These are phyloP conservation scores for Murraya paniculata DNA, from an alignment of 345 rosid species.

Conservation along the genomic window DNA sequence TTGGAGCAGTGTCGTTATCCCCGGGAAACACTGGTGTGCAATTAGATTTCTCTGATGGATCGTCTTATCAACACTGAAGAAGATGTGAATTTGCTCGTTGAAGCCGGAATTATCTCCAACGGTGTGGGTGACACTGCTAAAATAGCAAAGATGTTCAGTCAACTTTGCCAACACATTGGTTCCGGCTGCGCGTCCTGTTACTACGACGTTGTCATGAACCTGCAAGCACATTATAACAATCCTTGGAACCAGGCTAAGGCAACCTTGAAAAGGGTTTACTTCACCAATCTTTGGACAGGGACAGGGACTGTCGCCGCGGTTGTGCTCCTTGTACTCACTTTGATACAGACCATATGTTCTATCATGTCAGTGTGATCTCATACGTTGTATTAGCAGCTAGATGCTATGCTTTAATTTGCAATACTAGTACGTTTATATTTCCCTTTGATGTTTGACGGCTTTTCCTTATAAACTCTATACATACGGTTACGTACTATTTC, in stretches of 20 bases:
- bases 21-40: constrained; percentile 2
- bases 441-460: no score
- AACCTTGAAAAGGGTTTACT: not conserved
- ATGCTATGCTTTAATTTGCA: not conserved
- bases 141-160: constrained; percentile 13
- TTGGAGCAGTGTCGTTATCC: constrained; percentile 16
- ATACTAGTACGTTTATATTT: not conserved
- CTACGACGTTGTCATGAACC: not conserved
- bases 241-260: constrained; percentile 3
- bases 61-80: not conserved
- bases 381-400: no score
- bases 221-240: not conserved
- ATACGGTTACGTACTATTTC: no score
- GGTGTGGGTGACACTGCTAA: not conserved
- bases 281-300: constrained; percentile 15
- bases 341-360: not conserved
- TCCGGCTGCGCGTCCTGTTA: not conserved
- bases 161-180: constrained; percentile 4
- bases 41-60: not conserved
- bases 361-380: no score
- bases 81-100: constrained; percentile 19
- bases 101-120: constrained; percentile 2
- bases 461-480: no score
- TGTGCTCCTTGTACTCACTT: constrained; percentile 3
- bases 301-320: constrained; percentile 15